Evolutionary conservation across 2,329 filamentous ascomycete species (phyloP).

Genomic region (Metarhizium sp.): DNA sequence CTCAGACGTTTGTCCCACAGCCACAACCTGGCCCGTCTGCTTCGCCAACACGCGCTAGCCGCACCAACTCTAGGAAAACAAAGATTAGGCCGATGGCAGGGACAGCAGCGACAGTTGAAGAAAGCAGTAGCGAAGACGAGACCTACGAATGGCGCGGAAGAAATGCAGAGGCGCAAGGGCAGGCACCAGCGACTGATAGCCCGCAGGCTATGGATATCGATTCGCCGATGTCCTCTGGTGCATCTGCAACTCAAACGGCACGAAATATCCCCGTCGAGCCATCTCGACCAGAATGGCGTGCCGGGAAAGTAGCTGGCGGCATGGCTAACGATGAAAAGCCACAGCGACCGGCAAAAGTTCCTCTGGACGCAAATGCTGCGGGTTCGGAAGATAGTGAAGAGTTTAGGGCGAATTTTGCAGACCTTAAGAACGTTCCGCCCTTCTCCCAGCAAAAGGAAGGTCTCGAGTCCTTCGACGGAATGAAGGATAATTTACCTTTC

Average conservation of each 20-base stretch:
- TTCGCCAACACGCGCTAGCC: slow-evolving; percentile 34
- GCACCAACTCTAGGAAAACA: slow-evolving; percentile 46
- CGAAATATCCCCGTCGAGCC: slow-evolving; percentile 51
- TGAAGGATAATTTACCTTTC: slow-evolving; percentile 49
- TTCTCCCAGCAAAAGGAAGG: slow-evolving; percentile 38
- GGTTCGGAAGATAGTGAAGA: slow-evolving; percentile 49
- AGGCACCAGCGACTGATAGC: slow-evolving; percentile 25
- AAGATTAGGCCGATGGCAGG: slow-evolving; percentile 45
- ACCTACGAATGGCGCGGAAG: slow-evolving; percentile 23
- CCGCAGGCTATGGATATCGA: slow-evolving; percentile 60
- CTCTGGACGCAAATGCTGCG: slow-evolving; percentile 24
- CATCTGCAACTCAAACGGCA: slow-evolving; percentile 16
- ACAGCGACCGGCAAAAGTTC: slow-evolving; percentile 9
- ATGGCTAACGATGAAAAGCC: slow-evolving; percentile 14
- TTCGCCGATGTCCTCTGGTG: slow-evolving; percentile 29
- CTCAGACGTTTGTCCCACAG: slow-evolving; percentile 44
- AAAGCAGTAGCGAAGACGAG: slow-evolving; percentile 36
- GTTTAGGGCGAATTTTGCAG: slow-evolving; percentile 42
- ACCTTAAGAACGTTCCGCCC: slow-evolving; percentile 47
- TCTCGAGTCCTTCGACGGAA: slow-evolving; percentile 43
- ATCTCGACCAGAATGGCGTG: slow-evolving; percentile 49
- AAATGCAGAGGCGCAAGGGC: slow-evolving; percentile 19
- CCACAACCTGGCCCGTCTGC: slow-evolving; percentile 26
- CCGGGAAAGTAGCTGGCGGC: slow-evolving; percentile 31
- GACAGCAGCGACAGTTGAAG: slow-evolving; percentile 36